Conservation (phyloP, 139 green algal species). For the Gonium pectorale region DNA sequence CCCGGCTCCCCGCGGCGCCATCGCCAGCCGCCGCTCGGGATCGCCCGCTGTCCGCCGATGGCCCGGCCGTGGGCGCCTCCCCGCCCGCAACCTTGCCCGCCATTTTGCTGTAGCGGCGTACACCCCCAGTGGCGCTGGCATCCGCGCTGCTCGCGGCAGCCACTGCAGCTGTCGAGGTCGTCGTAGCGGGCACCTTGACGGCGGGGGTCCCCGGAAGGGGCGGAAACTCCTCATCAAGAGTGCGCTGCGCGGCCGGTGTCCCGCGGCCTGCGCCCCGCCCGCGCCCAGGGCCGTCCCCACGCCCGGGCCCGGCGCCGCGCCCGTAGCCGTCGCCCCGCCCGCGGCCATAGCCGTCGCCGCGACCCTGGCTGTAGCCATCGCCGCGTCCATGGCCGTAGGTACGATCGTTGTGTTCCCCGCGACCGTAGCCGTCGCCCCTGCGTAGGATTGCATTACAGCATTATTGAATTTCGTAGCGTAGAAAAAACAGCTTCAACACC, state of each 20-base stretch:
- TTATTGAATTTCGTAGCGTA: no score
- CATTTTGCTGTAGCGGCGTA: slow-evolving; percentile 40
- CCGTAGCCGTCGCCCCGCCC: background rate
- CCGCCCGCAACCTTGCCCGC: slow-evolving; percentile 17
- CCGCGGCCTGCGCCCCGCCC: background rate
- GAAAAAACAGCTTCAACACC: no score
- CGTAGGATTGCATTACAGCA: no score
- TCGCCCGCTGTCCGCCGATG: background rate
- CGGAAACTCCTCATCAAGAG: slow-evolving; percentile 35
- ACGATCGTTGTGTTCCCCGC: no score
- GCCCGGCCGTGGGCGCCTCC: background rate
- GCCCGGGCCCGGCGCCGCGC: background rate
- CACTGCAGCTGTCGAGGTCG: background rate
- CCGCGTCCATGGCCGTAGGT: no score
- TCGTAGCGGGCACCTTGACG: background rate
- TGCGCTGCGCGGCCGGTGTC: background rate
- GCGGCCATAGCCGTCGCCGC: no score
- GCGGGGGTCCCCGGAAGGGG: slow-evolving; percentile 8
- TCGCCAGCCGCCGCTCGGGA: background rate
- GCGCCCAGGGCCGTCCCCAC: background rate
- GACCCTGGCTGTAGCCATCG: no score
- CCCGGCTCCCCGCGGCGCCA: background rate
- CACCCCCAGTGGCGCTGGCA: background rate
- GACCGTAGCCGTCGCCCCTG: no score
- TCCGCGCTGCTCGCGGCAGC: background rate